Base-by-base conservation (phyloP, 768 basidiomycete genomes). In the Dioszegia crocea region DNA sequence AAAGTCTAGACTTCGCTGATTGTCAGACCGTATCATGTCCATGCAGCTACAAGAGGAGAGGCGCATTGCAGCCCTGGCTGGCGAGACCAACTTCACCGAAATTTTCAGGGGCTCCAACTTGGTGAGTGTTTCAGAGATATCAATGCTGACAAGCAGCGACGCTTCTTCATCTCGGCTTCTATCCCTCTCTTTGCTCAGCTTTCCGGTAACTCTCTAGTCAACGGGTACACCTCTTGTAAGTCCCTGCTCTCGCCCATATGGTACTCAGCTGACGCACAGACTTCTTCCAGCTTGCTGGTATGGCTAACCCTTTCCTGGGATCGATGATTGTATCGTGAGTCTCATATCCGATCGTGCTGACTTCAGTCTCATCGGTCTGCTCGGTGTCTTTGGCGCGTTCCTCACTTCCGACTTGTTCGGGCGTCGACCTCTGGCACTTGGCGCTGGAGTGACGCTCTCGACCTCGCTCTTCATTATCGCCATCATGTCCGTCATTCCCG, bases 341-440 rank as follows among this genome's bases (percentile, higher is more conserved):
- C 33, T 27, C 17, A 31, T 11, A 9, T 5, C 11, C 8, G 40
- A 24, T 27, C 26, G 9, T 17, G 46, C 33, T 47, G 19, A 48
- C 24, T 17, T 17, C 48, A 50, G 46, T 43, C 31, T 58, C 21
- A 29, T 58, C 38, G 43, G 21, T 6, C 23, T 53, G 36, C 38
- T 61, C n/a, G 47, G 24, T 24, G 38, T 56, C 14, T 23, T 56
- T 16, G 30, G 49, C n/a, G 40, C 59, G 2, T 56, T 60, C 51
- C 59, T 33, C 53, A 60, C 59, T 1, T 40, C 46, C 19, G 62
- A 64, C n/a, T 12, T 26, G 17, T 41, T 64, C 49, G 62, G 62
- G 24, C 54, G 62, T 3, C 45, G 62, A 6, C 51, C 53, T 24
- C 49, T 60, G 8, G 29, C 53, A 16, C 30, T 59, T 17, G 62